Base-by-base conservation (phyloP, 176 grass and related monocot genomes). In the Otatea glauca region DNA sequence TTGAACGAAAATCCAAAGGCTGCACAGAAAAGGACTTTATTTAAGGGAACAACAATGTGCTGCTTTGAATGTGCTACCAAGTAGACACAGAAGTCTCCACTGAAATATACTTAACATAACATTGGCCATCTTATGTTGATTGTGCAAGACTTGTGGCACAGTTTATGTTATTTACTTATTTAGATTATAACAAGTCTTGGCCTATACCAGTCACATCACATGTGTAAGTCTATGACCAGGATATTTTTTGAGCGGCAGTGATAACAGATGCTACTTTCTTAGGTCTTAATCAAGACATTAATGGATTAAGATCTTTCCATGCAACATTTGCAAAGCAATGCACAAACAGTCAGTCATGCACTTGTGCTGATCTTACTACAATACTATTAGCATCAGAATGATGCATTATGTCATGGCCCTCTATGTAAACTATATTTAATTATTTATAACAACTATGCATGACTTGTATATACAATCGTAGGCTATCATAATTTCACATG, bases 1-100 rank as follows among this genome's bases (percentile, higher is more conserved):
- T 92, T 25, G 70, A 85, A 78, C 93, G 94, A 64, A 92, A 92
- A 39, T 90, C 68, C 84, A 92, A 78, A 23, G 68, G 42, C 89
- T 87, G 83, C 50, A 75, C 12, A 77, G 15, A 71, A 41, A 72
- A n/a, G 65, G 6, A 71, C 16, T 54, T 75, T 17, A 72, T 7
- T 70, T 84, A 47, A 75, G 43, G 17, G 41, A 50, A 68, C 4
- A 20, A 50, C 34, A 34, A 50, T 44, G 23, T 44, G 65, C 34
- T 53, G 37, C 8, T 75, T 68, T 23, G 27, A n/a, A n/a, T n/a
- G n/a, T n/a, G n/a, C n/a, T n/a, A n/a, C n/a, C n/a, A n/a, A 9
- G 43, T 34, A 83, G 34, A 76, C 47, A 27, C 35, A 79, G 8
- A 48, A 34, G 1, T 74, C 29, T 53, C 15, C 14, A 35, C 29